Base-by-base conservation (phyloP, 805 yeast genomes). In the Jamesozyma rosinii region DNA sequence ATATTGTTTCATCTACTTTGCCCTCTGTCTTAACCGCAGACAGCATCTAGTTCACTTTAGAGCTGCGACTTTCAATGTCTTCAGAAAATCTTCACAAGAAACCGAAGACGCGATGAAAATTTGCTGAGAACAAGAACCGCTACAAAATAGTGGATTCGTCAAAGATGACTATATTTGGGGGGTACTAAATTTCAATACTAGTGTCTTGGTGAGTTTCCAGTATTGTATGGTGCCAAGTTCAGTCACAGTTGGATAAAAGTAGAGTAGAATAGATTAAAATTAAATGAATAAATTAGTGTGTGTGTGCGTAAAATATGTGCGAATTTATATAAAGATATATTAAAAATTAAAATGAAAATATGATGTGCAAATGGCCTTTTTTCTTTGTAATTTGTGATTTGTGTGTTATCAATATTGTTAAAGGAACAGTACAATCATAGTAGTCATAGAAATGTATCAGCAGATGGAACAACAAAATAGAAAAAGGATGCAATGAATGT, bases 241-340 rank as follows among this genome's bases (percentile, higher is more conserved):
- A n/a, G n/a, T n/a, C n/a, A n/a, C n/a, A n/a, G n/a, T n/a, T n/a
- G n/a, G n/a, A n/a, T n/a, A n/a, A n/a, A 24, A 24, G n/a, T 13
- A 15, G 15, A 24, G 15, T 29, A 24, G 15, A 26, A 8, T 24
- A 38, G 9, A 19, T 29, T 8, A 41, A 35, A 22, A 37, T 37
- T 41, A 41, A 48, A 45, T 45, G 51, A 48, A 48, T 48, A 43
- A 48, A 48, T 47, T 48, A 48, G 44, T 41, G 44, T 41, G 43
- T 40, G 32, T 39, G 42, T 39, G 43, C 41, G 44, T 38, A 41
- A 44, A 24, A 24, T 24, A 44, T 26, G 43, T 44, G 45, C 42
- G 45, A 44, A 45, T 38, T 46, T 46, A 46, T 46, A 46, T 45
- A 42, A 44, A 40, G 32, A 36, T 42, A 24, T 24, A 47, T 47